phyloP scores from a whole-genome alignment of 805 yeast genomes.

The Teunomyces aglyptinius region DNA sequence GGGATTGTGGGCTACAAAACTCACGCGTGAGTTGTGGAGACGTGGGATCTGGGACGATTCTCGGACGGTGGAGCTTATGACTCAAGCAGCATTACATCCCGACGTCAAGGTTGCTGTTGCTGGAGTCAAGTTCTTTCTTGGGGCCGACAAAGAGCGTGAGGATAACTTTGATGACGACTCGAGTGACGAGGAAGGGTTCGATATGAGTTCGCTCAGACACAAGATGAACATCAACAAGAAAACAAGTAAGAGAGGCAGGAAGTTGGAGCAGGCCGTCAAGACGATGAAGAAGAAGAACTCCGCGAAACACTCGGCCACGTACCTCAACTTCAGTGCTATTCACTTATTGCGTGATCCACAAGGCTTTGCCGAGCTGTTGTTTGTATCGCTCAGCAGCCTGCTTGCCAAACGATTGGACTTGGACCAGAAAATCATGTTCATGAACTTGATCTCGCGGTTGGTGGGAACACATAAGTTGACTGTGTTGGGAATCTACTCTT shows the following conservation, averaged over 20 bases:
- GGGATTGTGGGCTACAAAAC: slow-evolving; percentile 94
- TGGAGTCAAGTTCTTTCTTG: slow-evolving; percentile 87
- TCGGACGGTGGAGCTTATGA: slow-evolving; percentile 95
- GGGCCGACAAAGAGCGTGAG: slow-evolving; percentile 93
- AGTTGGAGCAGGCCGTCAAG: slow-evolving; percentile 72
- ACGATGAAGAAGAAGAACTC: slow-evolving; percentile 59
- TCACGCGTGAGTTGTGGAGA: slow-evolving; percentile 95
- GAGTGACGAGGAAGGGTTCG: slow-evolving; percentile 70
- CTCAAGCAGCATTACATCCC: slow-evolving; percentile 87
- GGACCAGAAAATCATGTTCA: slow-evolving; percentile 84
- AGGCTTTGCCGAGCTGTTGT: slow-evolving; percentile 89
- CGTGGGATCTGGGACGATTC: slow-evolving; percentile 98
- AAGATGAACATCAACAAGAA: slow-evolving; percentile 82
- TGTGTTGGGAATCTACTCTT: slow-evolving; percentile 85
- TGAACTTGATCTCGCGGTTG: slow-evolving; percentile 84
- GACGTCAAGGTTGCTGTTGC: slow-evolving; percentile 85
- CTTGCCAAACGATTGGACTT: slow-evolving; percentile 68
- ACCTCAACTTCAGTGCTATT: slow-evolving; percentile 89
- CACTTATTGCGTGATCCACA: slow-evolving; percentile 96
- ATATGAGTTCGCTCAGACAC: slow-evolving; percentile 72
- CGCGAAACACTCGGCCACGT: slow-evolving; percentile 58
- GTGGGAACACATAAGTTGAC: slow-evolving; percentile 94
- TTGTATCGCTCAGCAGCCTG: slow-evolving; percentile 69
- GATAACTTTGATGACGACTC: slow-evolving; percentile 73
- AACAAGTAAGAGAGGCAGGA: slow-evolving; percentile 74